Conservation (phyloP, 495 filamentous ascomycete genomes). For the Penicillium dipodomyicola region DNA sequence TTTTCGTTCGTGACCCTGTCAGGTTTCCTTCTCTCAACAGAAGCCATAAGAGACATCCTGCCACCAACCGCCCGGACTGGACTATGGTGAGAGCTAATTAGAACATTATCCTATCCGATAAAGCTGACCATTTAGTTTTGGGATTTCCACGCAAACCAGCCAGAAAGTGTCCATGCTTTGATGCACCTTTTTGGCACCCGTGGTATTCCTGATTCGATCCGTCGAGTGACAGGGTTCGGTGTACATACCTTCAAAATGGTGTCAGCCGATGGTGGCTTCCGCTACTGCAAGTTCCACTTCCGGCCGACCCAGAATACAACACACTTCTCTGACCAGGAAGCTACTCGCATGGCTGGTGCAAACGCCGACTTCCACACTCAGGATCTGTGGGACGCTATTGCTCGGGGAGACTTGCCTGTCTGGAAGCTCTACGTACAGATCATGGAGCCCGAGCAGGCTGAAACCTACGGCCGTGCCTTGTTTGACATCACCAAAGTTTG, state of each 20-base stretch:
- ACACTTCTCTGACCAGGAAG: conserved; percentile 54
- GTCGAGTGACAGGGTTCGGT: conserved; percentile 64
- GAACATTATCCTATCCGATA: not conserved
- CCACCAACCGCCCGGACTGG: conserved; percentile 45
- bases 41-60: conserved; percentile 49
- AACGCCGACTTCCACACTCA: conserved; percentile 40
- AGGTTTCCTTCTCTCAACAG: conserved; percentile 55
- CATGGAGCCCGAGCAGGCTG: conserved; percentile 45
- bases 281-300: conserved; percentile 65
- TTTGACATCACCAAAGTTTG: conserved; percentile 49
- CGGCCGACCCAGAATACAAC: conserved; percentile 58
- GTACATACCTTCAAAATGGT: conserved; percentile 67
- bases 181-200: conserved; percentile 68
- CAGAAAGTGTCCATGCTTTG: conserved; percentile 57
- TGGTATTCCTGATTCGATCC: conserved; percentile 59
- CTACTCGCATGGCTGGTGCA: conserved; percentile 49
- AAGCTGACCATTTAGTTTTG: conserved; percentile 42
- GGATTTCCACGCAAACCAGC: conserved; percentile 45
- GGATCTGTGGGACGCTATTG: conserved; percentile 40
- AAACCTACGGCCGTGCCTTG: conserved; percentile 31
- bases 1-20: conserved; percentile 55
- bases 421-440: conserved; percentile 43
- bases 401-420: conserved; percentile 27
- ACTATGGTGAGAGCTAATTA: conserved; percentile 41
- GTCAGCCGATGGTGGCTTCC: conserved; percentile 50